phyloP scores from a whole-genome alignment of 306 rosid genomes.

The Crotalaria pallida region DNA sequence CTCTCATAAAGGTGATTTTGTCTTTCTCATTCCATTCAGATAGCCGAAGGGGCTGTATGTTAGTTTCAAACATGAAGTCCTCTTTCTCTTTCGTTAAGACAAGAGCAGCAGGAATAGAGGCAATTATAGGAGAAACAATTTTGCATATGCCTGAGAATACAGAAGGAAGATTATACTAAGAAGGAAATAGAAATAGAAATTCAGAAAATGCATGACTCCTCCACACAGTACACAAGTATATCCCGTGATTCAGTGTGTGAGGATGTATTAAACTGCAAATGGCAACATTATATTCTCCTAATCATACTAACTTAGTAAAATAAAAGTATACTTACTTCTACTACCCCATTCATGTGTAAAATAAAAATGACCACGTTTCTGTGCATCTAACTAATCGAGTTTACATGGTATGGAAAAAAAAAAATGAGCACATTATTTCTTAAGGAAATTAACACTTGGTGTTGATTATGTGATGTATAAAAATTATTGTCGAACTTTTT shows the following conservation, averaged over 20 bases:
- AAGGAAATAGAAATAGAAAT: background rate
- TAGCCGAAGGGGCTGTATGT: slow-evolving; percentile 33
- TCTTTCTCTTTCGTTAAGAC: slow-evolving; percentile 26
- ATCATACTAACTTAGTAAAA: no score
- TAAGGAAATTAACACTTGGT: background rate
- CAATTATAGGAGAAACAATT: slow-evolving; percentile 30
- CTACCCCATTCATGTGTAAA: background rate
- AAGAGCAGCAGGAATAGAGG: slow-evolving; percentile 27
- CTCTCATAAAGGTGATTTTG: background rate
- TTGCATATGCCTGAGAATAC: slow-evolving; percentile 29
- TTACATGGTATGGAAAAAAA: background rate
- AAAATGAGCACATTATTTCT: background rate
- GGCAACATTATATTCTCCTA: no score
- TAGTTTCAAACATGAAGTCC: slow-evolving; percentile 36
- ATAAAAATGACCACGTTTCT: background rate
- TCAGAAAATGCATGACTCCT: background rate
- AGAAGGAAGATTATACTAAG: no score
- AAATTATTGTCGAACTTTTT: no score
- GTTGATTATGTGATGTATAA: no score
- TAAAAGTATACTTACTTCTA: no score
- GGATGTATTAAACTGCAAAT: no score
- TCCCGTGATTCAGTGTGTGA: no score
- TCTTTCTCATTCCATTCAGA: slow-evolving; percentile 22
- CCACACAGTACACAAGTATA: background rate
- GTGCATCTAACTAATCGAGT: background rate